A percentile compares a stretch with the other conserved stretches of the same genome.
phyloP scores from a whole-genome alignment of 345 rosid species.

The Leavenworthia alabamica region DNA sequence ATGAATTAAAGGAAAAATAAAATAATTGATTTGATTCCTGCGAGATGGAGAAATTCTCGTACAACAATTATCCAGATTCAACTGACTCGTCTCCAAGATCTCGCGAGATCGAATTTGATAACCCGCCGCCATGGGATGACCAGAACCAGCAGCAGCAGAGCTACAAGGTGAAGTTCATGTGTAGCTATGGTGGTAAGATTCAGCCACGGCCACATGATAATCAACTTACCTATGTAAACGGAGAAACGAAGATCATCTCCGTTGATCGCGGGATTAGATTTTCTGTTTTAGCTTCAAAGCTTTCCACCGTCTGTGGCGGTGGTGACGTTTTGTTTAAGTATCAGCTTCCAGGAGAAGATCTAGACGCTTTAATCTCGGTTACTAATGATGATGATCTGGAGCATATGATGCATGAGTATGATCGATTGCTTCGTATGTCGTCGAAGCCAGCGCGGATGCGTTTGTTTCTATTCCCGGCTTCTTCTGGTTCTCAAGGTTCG shows the following conservation, averaged over 20 bases:
- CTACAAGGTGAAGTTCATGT: conserved; percentile 75
- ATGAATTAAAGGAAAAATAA: not conserved
- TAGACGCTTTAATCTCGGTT: conserved; percentile 91
- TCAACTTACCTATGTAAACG: conserved; percentile 74
- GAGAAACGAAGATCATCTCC: conserved; percentile 85
- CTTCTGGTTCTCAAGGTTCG: conserved; percentile 45
- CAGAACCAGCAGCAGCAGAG: conserved; percentile 25
- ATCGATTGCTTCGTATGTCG: conserved; percentile 58
- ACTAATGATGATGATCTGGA: conserved; percentile 94
- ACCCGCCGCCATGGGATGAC: conserved; percentile 78
- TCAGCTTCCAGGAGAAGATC: conserved; percentile 92
- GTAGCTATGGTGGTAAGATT: conserved; percentile 92
- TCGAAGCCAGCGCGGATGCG: conserved; percentile 87
- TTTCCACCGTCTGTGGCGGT: conserved; percentile 50
- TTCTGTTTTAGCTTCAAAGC: conserved; percentile 51
- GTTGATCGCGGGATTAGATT: conserved; percentile 64
- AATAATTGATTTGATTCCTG: not conserved
- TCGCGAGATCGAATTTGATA: conserved; percentile 87
- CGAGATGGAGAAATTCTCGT: conserved; percentile 62
- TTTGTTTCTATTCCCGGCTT: conserved; percentile 57
- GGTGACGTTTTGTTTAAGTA: conserved; percentile 72
- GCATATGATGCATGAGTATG: conserved; percentile 93
- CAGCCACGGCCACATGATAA: conserved; percentile 92
- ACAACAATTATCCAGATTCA: conserved; percentile 73
- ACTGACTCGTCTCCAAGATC: conserved; percentile 88